Evolutionary conservation across 2,329 filamentous ascomycete genomes (phyloP).

Genomic region (Xylaria sp.): DNA sequence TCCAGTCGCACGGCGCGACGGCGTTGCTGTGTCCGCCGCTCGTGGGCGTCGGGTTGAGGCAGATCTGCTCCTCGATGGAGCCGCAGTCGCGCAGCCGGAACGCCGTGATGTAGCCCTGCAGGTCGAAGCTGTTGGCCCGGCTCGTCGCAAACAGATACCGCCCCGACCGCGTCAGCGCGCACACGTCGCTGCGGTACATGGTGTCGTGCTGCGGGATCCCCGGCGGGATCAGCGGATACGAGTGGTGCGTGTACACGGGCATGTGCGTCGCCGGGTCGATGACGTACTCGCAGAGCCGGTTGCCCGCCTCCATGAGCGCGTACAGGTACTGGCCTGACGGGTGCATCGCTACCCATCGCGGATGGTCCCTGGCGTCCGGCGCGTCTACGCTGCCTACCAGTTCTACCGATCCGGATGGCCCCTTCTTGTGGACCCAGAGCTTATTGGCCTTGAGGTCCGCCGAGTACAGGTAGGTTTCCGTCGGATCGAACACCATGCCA

Average conservation of each 20-base stretch:
- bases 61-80: conserved; percentile 80
- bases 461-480: conserved; percentile 80
- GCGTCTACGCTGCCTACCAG: conserved; percentile 79
- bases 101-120: conserved; percentile 85
- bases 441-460: conserved; percentile 82
- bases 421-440: conserved; percentile 85
- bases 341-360: conserved; percentile 88
- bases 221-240: conserved; percentile 82
- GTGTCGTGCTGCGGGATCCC: conserved; percentile 65
- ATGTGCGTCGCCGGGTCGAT: conserved; percentile 78
- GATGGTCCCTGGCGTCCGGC: conserved; percentile 77
- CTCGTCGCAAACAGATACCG: conserved; percentile 85
- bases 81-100: conserved; percentile 77
- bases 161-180: conserved; percentile 73
- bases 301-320: conserved; percentile 89
- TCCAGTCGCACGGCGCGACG: conserved; percentile 84
- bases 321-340: conserved; percentile 82
- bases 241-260: conserved; percentile 80
- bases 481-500: conserved; percentile 82
- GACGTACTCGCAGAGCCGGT: conserved; percentile 82
- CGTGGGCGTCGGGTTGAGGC: conserved; percentile 84
- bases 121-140: conserved; percentile 77
- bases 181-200: conserved; percentile 89
- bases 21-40: conserved; percentile 91
- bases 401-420: conserved; percentile 67